phyloP scores from a whole-genome alignment of 2,329 filamentous ascomycete genomes.

The Purpureocillium lavendulum region DNA sequence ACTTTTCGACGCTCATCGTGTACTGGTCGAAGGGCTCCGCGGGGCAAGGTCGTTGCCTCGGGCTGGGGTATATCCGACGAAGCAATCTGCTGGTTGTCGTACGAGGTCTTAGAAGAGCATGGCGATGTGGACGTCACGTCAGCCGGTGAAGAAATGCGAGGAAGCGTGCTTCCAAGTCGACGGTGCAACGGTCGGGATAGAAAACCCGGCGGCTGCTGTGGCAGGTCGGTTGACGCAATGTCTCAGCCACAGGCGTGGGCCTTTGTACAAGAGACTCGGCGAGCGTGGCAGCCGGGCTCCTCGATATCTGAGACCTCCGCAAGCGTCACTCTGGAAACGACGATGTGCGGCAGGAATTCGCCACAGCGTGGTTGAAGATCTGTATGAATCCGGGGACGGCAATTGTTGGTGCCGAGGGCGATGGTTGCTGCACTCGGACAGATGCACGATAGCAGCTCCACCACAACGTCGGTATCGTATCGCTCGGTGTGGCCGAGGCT shows the following conservation, averaged over 20 bases:
- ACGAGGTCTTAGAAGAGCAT: constrained; percentile 1
- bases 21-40: background rate
- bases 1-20: constrained; percentile 23
- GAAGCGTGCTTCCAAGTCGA: background rate
- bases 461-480: too few species aligned
- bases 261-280: constrained; percentile 4
- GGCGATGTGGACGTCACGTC: background rate
- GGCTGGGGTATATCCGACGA: background rate
- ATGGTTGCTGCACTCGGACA: too few species aligned
- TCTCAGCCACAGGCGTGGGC: constrained; percentile 14
- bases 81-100: too few species aligned
- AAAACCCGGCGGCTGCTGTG: background rate
- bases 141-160: background rate
- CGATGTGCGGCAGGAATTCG: background rate
- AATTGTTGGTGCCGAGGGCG: background rate
- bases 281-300: constrained; percentile 1
- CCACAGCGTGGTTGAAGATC: background rate
- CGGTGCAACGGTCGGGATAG: constrained; percentile 1
- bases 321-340: constrained; percentile 14
- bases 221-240: constrained; percentile 5
- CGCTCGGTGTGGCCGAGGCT: too few species aligned
- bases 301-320: constrained; percentile 6
- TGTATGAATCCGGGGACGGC: background rate
- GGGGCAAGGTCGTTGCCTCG: background rate
- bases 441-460: too few species aligned